phyloP scores from a whole-genome alignment of 2,329 filamentous ascomycete genomes.

The Calonectria pauciramosa region DNA sequence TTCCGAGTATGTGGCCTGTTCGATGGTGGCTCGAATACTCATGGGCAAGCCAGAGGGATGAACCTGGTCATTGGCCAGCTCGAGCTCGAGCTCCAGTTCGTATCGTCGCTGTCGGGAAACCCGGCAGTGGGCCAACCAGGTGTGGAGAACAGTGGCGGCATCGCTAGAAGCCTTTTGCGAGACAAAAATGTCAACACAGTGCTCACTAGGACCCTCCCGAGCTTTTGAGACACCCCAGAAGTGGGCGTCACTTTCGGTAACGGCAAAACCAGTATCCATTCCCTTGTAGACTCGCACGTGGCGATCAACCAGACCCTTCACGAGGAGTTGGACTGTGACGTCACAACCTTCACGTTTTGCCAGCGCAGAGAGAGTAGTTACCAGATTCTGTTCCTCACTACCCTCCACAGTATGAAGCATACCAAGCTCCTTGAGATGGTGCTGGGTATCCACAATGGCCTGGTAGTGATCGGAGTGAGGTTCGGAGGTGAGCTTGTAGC shows the following conservation, averaged over 20 bases:
- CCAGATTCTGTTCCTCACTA: constrained; percentile 25
- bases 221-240: constrained; percentile 32
- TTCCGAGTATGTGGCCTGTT: constrained; percentile 29
- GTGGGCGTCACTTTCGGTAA: constrained; percentile 25
- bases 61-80: constrained; percentile 3
- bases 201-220: neutral
- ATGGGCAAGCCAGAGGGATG: constrained; percentile 18
- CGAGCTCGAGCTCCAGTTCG: constrained; percentile 24
- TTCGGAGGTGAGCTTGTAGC: constrained; percentile 30
- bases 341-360: neutral
- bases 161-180: constrained; percentile 26
- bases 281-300: constrained; percentile 31
- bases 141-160: constrained; percentile 26
- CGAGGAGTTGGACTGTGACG: constrained; percentile 8
- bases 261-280: constrained; percentile 30
- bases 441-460: constrained; percentile 31
- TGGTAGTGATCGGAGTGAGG: constrained; percentile 29
- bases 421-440: constrained; percentile 22
- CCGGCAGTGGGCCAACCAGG: constrained; percentile 26
- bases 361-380: constrained; percentile 20
- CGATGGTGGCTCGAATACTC: constrained; percentile 27
- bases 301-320: constrained; percentile 10
- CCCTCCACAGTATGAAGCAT: constrained; percentile 35
- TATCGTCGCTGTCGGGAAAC: constrained; percentile 21
- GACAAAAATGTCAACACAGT: constrained; percentile 25